Percentiles rank a stretch among this genome's conserved stretches.
Conservation (phyloP, 257 asterid species). For the Leptodermis oblonga region DNA sequence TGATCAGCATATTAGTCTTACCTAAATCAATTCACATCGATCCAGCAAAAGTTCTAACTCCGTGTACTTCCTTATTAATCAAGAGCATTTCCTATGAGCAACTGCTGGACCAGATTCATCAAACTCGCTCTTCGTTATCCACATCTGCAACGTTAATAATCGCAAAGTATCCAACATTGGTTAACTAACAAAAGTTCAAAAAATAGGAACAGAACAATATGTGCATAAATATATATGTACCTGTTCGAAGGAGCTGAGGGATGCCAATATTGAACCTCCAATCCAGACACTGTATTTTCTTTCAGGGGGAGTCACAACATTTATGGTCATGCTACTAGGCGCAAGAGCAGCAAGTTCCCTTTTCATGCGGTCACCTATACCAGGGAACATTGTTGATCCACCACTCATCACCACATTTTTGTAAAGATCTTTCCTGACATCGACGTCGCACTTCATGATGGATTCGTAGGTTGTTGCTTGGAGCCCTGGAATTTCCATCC, state of each 20-base stretch:
- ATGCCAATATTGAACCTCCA: slow-evolving; percentile 2
- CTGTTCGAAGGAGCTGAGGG: slow-evolving; percentile 7
- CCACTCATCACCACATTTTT: neutral
- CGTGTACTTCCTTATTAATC: too few relatives aligned
- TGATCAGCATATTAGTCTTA: too few relatives aligned
- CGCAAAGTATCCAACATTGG: neutral
- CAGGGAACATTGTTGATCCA: slow-evolving; percentile 4
- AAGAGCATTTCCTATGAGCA: slow-evolving; percentile 1
- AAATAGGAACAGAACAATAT: neutral
- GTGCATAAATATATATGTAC: too few relatives aligned
- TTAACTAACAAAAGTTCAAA: neutral
- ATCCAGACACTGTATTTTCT: slow-evolving; percentile 5
- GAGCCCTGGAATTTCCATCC: slow-evolving; percentile 1
- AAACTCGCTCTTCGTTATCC: neutral
- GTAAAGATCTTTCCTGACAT: neutral
- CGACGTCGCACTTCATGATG: slow-evolving; percentile 3
- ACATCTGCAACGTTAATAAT: neutral
- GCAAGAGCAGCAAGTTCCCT: neutral
- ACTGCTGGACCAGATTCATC: slow-evolving; percentile 2
- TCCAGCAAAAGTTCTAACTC: too few relatives aligned
- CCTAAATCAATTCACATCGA: too few relatives aligned
- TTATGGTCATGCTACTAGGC: slow-evolving; percentile 3
- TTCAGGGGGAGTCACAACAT: neutral
- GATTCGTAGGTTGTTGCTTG: neutral
- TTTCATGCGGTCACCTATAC: neutral